Percentiles rank a stretch among this genome's conserved stretches.
phyloP scores from a whole-genome alignment of 805 yeast genomes.

The Pichia manshurica region DNA sequence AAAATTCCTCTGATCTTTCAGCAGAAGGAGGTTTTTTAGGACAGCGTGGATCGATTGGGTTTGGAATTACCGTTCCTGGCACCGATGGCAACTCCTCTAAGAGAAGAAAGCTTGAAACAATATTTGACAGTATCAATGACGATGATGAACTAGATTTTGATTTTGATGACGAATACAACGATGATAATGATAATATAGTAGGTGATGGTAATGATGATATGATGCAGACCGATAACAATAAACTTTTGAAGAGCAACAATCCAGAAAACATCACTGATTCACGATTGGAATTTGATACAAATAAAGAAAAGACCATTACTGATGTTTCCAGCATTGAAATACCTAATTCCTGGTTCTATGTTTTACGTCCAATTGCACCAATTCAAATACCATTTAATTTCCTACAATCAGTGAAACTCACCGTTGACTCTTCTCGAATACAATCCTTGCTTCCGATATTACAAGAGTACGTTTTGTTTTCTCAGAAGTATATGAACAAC shows the following conservation, averaged over 20 bases:
- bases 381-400: slow-evolving; percentile 55
- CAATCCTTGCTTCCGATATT: slow-evolving; percentile 28
- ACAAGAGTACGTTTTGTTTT: slow-evolving; percentile 25
- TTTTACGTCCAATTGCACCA: slow-evolving; percentile 58
- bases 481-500: slow-evolving; percentile 16
- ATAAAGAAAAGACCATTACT: neutral
- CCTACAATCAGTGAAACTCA: slow-evolving; percentile 33
- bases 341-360: slow-evolving; percentile 63
- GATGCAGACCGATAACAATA: slow-evolving; percentile 16
- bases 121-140: slow-evolving; percentile 17
- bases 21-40: slow-evolving; percentile 11
- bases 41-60: neutral
- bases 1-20: slow-evolving; percentile 20
- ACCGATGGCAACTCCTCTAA: slow-evolving; percentile 1
- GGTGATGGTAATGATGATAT: slow-evolving; percentile 19
- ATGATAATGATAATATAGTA: slow-evolving; percentile 8
- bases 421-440: slow-evolving; percentile 20
- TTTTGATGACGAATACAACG: slow-evolving; percentile 19
- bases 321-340: slow-evolving; percentile 24
- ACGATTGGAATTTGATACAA: neutral
- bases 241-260: slow-evolving; percentile 26
- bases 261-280: slow-evolving; percentile 16
- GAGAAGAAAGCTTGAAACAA: slow-evolving; percentile 22
- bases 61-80: neutral
- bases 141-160: slow-evolving; percentile 15